These are phyloP conservation scores for Sutorius eximius DNA, from an alignment of 1,284 basidiomycete genomes.

Conservation along the genomic window DNA sequence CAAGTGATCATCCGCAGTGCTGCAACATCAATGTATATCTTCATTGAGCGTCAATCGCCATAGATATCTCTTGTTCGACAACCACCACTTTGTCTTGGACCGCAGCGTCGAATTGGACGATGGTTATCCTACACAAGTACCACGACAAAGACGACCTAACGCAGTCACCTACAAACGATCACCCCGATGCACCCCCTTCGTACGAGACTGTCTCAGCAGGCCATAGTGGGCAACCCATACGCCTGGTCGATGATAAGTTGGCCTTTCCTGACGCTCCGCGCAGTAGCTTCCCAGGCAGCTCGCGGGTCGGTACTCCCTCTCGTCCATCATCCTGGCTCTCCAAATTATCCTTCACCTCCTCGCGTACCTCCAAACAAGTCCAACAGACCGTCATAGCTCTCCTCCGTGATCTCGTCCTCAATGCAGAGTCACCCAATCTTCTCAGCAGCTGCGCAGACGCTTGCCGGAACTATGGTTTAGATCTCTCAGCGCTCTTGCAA, in stretches of 20 bases:
- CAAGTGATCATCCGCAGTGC: constrained; percentile 2
- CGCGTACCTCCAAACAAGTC: constrained; percentile 45
- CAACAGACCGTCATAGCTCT: constrained; percentile 46
- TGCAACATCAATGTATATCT: not conserved
- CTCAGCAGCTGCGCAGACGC: constrained; percentile 49
- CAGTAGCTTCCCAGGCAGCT: not conserved
- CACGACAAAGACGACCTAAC: constrained; percentile 4
- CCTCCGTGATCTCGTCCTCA: constrained; percentile 47
- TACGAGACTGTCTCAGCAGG: constrained; percentile 18
- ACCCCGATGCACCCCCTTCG: constrained; percentile 22
- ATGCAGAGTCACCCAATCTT: constrained; percentile 32
- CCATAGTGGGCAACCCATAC: not conserved
- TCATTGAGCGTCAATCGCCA: not conserved
- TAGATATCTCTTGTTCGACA: not conserved
- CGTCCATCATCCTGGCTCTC: constrained; percentile 26
- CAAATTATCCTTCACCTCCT: constrained; percentile 26
- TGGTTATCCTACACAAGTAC: constrained; percentile 17
- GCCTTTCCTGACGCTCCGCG: constrained; percentile 22
- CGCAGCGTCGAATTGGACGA: not conserved
- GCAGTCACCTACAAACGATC: not conserved
- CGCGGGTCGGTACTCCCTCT: not conserved
- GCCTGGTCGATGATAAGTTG: not conserved
- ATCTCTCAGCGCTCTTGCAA: constrained; percentile 52
- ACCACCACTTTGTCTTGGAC: not conserved
- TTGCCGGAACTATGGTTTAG: constrained; percentile 41